Evolutionary conservation across 768 basidiomycete species (phyloP).

Genomic region (Suillus decipiens): DNA sequence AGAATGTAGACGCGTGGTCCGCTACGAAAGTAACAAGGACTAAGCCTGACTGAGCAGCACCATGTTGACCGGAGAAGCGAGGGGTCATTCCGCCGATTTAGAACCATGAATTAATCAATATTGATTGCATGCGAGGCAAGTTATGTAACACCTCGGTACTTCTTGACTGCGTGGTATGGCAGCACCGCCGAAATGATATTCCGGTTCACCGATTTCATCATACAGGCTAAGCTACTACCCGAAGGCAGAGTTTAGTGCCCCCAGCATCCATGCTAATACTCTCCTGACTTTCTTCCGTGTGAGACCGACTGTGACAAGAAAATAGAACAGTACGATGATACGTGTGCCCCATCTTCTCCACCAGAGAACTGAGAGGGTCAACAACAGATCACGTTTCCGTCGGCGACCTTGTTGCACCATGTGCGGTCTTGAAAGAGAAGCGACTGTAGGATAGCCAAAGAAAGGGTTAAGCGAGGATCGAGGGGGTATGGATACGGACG

Average conservation of each 20-base stretch:
- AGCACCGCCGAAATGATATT: constrained; percentile 2
- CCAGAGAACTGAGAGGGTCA: constrained; percentile 62
- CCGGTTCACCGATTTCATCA: not conserved
- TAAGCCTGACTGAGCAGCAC: not conserved
- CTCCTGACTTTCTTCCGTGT: constrained; percentile 19
- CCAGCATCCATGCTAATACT: constrained; percentile 2
- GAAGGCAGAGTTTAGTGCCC: not conserved
- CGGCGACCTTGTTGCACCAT: constrained; percentile 61
- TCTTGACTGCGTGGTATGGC: not conserved
- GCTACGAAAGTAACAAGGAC: not conserved
- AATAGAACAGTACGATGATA: constrained; percentile 37
- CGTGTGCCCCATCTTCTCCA: constrained; percentile 65
- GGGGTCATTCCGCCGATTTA: not conserved
- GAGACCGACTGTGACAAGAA: constrained; percentile 33
- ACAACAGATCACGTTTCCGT: constrained; percentile 66
- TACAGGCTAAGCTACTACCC: constrained; percentile 5
- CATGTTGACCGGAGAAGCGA: not conserved
- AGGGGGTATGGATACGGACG: constrained; percentile 40
- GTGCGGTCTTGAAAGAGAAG: constrained; percentile 35
- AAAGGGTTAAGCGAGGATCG: constrained; percentile 70
- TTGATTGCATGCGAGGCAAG: not conserved
- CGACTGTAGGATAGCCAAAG: constrained; percentile 64
- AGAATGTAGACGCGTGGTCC: not conserved
- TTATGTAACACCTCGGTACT: not conserved
- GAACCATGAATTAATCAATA: constrained; percentile 3